Base-by-base conservation (phyloP, 441 rosid genomes). In the Mallotus repandus region DNA sequence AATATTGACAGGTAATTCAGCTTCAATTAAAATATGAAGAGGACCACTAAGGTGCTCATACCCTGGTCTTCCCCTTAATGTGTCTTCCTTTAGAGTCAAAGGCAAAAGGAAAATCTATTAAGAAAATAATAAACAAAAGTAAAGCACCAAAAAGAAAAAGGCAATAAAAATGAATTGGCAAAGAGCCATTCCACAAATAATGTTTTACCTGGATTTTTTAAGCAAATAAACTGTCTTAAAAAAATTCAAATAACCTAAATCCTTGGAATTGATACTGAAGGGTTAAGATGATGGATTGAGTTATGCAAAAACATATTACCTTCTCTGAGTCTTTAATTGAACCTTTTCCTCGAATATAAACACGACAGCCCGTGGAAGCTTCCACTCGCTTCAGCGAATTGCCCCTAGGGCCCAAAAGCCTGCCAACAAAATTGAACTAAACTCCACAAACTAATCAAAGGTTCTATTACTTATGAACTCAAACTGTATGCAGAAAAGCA, bases 31-130 rank as follows among this genome's bases (percentile, higher is more conserved):
- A 73, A 94, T 89, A 84, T 94, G 97, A 53, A 91, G 91, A 55
- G 92, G 93, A 69, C 91, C 97, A 74, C 82, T 91, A 75, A 93
- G 88, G 76, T 93, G 97, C 86, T 91, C 97, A 75, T 91, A 91
- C 62, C 94, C 96, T 55, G 94, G 96, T 77, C 90, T 89, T 77
- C 98, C 97, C 82, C 89, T 87, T 68, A 90, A 81, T 76, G 85
- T 83, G 64, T 94, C 98, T 81, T 91, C 98, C 98, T 91, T 81
- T 18, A 67, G 45, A 58, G 79, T 56, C 70, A 70, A 18, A 67
- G 43, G 66, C 32, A 22, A 54, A 54, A 35, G 62, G 9, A 63
- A 72, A 38, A 21, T 13, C 61, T 60, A 22, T 32, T 49, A 25
- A 32, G 52, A 21, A 29, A 62, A 16, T 53, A 18, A 50, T 18